Base-by-base conservation (phyloP, 2,329 filamentous ascomycete genomes). In the Mollisiaceae sp. region DNA sequence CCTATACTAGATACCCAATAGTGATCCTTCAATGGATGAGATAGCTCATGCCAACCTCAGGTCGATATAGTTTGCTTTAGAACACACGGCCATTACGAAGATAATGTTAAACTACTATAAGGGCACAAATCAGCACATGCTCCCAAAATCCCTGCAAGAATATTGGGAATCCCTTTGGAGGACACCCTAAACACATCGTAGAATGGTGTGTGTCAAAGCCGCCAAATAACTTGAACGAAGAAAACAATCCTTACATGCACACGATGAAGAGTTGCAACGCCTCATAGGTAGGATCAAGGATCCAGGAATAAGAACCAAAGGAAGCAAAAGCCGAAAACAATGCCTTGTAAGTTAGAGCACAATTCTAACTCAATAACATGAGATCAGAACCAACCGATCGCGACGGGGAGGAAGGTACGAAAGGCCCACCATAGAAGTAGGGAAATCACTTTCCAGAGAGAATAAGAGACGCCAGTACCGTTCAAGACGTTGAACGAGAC, bases 11-110 rank as follows among this genome's bases (percentile, higher is more conserved):
- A 77, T 1, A 82, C 71, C 81, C 81, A 82, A 0, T 80, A 80
- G 81, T 82, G 35, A 82, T 78, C 18, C 83, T 83, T 71, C 87
- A 86, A 35, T 78, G 77, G 36, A 84, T 77, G 6, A 80, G 82
- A 69, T 83, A 83, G 32, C 75, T 78, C 80, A 83, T 82, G 0
- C 81, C 83, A 66, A 84, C 11, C 82, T 74, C 22, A 74, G 69
- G 1, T 81, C 81, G 45, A 83, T 74, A 1, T 77, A 77, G 59
- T 80, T 82, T 15, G 78, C 79, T 59, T 76, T 68, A 0, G 78
- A 80, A 27, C 84, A 79, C 32, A 82, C 74, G 27, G 79, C 81
- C 78, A 83, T 82, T 1, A 80, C 81, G 38, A 83, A 78, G 2
- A 85, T 74, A 6, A 82, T 73, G 1, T 82, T 83, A 54, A 84